Evolutionary conservation across 176 grass and related monocot species (phyloP).

Genomic region (Tillandsia leiboldiana): DNA sequence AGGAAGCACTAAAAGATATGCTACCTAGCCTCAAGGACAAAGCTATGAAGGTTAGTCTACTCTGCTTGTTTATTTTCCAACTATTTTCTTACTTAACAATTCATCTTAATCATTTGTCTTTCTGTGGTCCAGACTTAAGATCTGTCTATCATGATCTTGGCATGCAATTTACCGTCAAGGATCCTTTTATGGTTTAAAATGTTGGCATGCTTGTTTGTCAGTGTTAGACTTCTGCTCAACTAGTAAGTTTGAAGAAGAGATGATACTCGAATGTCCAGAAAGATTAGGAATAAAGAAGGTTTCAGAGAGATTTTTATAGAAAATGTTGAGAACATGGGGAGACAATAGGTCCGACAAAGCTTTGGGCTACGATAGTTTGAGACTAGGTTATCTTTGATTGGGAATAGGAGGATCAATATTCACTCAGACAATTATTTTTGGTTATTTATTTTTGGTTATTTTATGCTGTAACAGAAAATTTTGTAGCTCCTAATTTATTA

Average conservation of each 20-base stretch:
- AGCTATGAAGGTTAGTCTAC: conserved; percentile 70
- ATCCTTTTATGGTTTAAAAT: no score
- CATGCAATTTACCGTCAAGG: no score
- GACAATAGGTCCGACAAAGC: neutral
- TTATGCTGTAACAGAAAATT: no score
- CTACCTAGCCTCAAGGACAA: conserved; percentile 92
- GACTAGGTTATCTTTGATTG: no score
- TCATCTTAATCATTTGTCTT: neutral
- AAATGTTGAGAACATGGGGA: neutral
- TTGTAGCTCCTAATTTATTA: no score
- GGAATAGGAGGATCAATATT: no score
- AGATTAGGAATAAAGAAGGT: neutral
- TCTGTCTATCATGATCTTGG: no score
- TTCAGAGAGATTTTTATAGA: neutral
- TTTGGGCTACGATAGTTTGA: neutral
- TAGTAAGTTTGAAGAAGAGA: no score
- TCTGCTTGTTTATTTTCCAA: neutral
- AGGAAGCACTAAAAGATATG: conserved; percentile 94
- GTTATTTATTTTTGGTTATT: conserved; percentile 14
- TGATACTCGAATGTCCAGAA: neutral
- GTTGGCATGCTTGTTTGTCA: no score
- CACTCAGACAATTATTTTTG: no score
- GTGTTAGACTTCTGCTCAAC: no score
- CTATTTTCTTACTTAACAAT: neutral
- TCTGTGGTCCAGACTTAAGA: neutral